Conservation (phyloP, 257 asterid genomes). For the Nicotiana benthamiana region DNA sequence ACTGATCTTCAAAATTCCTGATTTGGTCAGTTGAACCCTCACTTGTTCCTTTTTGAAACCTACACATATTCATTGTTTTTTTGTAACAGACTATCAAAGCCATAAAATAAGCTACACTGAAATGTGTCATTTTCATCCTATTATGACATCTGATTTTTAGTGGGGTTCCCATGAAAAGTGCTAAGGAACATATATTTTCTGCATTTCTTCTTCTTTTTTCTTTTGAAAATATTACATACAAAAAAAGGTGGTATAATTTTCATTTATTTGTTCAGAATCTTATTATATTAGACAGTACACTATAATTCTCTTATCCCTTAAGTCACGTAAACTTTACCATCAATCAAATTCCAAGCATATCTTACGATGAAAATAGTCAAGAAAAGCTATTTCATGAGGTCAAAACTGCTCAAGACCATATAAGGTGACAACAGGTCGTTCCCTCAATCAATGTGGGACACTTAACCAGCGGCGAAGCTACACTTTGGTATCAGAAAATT, state of each 20-base stretch:
- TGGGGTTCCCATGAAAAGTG: neutral
- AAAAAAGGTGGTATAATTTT: neutral
- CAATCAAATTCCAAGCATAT: neutral
- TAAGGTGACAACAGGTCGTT: neutral
- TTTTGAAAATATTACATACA: neutral
- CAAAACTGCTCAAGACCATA: neutral
- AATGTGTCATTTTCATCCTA: neutral
- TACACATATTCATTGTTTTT: constrained; percentile 11
- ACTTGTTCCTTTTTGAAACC: constrained; percentile 58
- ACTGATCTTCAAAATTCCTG: constrained; percentile 39
- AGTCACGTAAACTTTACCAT: neutral
- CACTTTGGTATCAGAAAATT: no score
- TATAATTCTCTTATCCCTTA: neutral
- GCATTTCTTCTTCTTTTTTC: neutral
- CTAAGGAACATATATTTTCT: neutral
- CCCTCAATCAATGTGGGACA: neutral
- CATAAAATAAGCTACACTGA: neutral
- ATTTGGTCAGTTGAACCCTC: constrained; percentile 38
- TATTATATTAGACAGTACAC: neutral
- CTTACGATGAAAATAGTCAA: neutral
- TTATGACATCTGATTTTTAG: neutral
- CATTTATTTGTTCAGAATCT: neutral
- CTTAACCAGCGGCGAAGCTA: no score
- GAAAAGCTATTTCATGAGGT: neutral
- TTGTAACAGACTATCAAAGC: neutral